Evolutionary conservation across 2,329 filamentous ascomycete species (phyloP), one percentile per base, ranked within the genome.

Genomic region (Aureobasidium subglaciale): DNA sequence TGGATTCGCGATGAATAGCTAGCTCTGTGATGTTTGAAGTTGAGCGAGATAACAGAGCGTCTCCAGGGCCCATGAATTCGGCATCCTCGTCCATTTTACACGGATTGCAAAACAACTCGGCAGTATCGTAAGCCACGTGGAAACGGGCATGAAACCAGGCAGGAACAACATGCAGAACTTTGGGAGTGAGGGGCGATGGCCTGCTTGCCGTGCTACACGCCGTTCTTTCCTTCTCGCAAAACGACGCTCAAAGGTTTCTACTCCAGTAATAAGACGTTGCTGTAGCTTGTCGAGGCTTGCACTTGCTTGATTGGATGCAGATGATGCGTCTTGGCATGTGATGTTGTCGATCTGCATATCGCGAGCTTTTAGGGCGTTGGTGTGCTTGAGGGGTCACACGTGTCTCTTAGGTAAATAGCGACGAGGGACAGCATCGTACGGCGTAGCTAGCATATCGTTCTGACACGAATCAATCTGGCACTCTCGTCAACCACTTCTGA

Each of bases 321-420:
- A 8, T 20, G 18, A 32, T 18, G 16, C n/a, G 15, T 8, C 49
- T 42, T 41, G 37, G 27, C 49, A 42, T 42, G 49, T 34, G 38
- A 53, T 27, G 35, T 40, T 53, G 49, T 25, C 49, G 49, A 53
- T 53, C 49, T 13, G n/a, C 8, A 38, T 52, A 25, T 52, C 48
- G 48, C 35, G 13, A 53, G 29, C n/a, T 15, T 11, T 18, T 13
- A 18, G 34, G n/a, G 24, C 34, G 34, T 42, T 42, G 49, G 49
- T 42, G 49, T 53, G 49, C 37, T 53, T 27, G 18, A 42, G 18
- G 37, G 48, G n/a, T 38, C 5, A 13, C 16, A 22, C 29, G 29
- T 13, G n/a, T n/a, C n/a, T n/a, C n/a, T n/a, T n/a, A n/a, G n/a
- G n/a, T n/a, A n/a, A n/a, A n/a, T n/a, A n/a, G n/a, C n/a, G n/a